These are phyloP conservation scores for Citropsis articulata DNA, from an alignment of 345 rosid genomes.

Conservation along the genomic window DNA sequence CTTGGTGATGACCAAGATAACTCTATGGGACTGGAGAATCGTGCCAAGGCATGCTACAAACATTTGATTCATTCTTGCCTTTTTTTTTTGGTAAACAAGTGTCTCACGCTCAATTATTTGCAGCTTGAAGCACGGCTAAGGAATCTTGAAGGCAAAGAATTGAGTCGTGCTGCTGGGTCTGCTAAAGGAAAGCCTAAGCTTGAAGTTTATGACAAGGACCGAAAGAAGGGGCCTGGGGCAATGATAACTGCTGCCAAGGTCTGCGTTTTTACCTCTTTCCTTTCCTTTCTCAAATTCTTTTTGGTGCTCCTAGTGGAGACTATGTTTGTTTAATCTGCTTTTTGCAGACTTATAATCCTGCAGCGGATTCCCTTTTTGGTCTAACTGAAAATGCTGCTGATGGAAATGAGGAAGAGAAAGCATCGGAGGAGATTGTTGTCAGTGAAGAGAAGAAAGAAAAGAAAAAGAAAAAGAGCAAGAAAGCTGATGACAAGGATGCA, in stretches of 20 bases:
- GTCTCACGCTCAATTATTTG: neutral
- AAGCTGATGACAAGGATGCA: slow-evolving; percentile 26
- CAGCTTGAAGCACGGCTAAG: slow-evolving; percentile 88
- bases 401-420: slow-evolving; percentile 21
- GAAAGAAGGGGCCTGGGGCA: slow-evolving; percentile 68
- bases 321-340: neutral
- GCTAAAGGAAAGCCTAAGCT: slow-evolving; percentile 89
- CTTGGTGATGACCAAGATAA: slow-evolving; percentile 80
- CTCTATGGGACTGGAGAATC: slow-evolving; percentile 77
- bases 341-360: slow-evolving; percentile 70
- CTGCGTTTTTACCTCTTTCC: neutral
- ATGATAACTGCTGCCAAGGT: slow-evolving; percentile 87
- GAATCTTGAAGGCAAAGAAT: slow-evolving; percentile 72
- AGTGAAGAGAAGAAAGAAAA: slow-evolving; percentile 42
- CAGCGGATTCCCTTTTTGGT: slow-evolving; percentile 66
- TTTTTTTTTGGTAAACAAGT: neutral
- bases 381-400: slow-evolving; percentile 29
- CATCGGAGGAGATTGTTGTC: slow-evolving; percentile 18
- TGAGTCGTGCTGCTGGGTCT: slow-evolving; percentile 78
- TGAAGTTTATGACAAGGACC: slow-evolving; percentile 78
- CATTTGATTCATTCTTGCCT: neutral
- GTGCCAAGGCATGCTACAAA: slow-evolving; percentile 51
- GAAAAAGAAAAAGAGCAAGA: slow-evolving; percentile 43
- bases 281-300: neutral
- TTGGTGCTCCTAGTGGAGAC: neutral